Evolutionary conservation across 495 filamentous ascomycete genomes (phyloP).

Genomic region (Trichoderma virens): DNA sequence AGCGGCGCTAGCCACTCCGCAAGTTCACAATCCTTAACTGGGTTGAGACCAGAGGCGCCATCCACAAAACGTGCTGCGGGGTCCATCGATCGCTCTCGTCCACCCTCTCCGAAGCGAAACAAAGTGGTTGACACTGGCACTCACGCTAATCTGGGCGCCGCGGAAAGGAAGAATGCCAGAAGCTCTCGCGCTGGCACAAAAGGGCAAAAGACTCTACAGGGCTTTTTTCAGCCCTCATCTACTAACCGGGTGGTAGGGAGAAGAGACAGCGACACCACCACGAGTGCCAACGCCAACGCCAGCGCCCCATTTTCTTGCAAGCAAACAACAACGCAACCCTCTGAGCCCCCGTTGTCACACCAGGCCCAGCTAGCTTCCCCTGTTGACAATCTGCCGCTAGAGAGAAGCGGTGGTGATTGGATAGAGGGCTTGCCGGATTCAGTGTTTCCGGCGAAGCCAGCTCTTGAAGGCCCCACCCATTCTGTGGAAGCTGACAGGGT

Average conservation of each 20-base stretch:
- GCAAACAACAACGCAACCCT: not conserved
- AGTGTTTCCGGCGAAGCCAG: not conserved
- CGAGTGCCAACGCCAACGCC: slow-evolving; percentile 2
- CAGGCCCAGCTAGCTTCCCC: not conserved
- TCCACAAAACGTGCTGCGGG: not conserved
- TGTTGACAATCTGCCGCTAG: not conserved
- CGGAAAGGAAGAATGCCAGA: not conserved
- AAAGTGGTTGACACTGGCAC: not conserved
- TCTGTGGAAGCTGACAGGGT: slow-evolving; percentile 25
- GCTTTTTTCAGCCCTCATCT: slow-evolving; percentile 61
- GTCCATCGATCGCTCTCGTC: not conserved
- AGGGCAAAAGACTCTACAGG: slow-evolving; percentile 64
- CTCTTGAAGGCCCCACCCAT: slow-evolving; percentile 2
- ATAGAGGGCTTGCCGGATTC: not conserved
- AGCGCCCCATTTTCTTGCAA: not conserved
- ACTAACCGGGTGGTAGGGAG: slow-evolving; percentile 14
- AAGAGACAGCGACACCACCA: not conserved
- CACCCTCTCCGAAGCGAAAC: not conserved
- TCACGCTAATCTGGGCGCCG: not conserved
- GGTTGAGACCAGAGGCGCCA: not conserved
- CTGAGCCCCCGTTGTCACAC: not conserved
- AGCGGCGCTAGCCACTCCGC: not conserved
- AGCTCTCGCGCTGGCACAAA: not conserved
- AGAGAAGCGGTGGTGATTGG: not conserved
- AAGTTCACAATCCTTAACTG: too few species aligned